A percentile compares a stretch with the other conserved stretches of the same genome.
phyloP scores from a whole-genome alignment of 176 grass and related monocot genomes.

The Phyllostachys edulis region DNA sequence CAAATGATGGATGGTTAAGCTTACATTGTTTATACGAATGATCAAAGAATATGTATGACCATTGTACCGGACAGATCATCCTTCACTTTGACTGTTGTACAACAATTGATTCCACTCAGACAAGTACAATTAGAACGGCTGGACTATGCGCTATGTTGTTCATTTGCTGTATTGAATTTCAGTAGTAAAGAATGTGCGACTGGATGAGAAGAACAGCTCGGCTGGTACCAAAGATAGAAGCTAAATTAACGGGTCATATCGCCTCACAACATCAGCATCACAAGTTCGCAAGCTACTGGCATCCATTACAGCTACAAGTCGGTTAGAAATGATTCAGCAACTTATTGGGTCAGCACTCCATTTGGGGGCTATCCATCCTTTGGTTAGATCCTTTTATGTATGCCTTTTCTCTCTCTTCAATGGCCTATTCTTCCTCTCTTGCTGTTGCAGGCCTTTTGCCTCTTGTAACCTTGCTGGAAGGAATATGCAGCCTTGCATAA shows the following conservation, averaged over 20 bases:
- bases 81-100: conserved; percentile 27
- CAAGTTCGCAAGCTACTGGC: neutral
- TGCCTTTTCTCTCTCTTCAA: neutral
- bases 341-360: conserved; percentile 33
- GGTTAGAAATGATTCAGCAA: conserved; percentile 34
- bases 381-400: conserved; percentile 29
- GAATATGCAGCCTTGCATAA: conserved; percentile 66
- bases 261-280: conserved; percentile 25
- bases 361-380: conserved; percentile 28
- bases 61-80: conserved; percentile 23
- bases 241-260: conserved; percentile 22
- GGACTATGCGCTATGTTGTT: conserved; percentile 27
- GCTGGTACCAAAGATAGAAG: conserved; percentile 12
- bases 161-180: conserved; percentile 32
- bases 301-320: conserved; percentile 20
- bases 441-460: conserved; percentile 39
- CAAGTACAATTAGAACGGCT: conserved; percentile 38
- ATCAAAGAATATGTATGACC: conserved; percentile 29
- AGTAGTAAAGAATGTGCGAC: conserved; percentile 28
- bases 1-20: neutral
- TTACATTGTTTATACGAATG: conserved; percentile 17
- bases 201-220: conserved; percentile 18
- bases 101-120: conserved; percentile 26
- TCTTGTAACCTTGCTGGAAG: conserved; percentile 49
- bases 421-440: conserved; percentile 23